Percentiles rank a stretch among this genome's conserved stretches.
phyloP scores from a whole-genome alignment of 2,329 filamentous ascomycete species.

The Cladosporium halotolerans region DNA sequence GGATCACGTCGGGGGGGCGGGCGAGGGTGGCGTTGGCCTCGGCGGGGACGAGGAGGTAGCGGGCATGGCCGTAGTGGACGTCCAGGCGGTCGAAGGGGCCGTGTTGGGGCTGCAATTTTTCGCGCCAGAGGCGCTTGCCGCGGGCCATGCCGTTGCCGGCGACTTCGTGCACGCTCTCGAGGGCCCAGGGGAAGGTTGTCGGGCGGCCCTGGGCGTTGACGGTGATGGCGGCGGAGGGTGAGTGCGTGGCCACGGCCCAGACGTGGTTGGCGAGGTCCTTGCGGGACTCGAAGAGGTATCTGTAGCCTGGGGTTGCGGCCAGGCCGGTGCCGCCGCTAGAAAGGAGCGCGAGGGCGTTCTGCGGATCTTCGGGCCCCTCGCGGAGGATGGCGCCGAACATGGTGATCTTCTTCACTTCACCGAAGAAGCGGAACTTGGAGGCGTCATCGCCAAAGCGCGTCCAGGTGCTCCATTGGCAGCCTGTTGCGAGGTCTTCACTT shows the following conservation, averaged over 20 bases:
- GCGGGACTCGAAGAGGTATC: neutral
- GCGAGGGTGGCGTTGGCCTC: neutral
- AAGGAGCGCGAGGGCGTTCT: neutral
- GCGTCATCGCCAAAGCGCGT: slow-evolving; percentile 12
- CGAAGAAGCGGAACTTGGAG: slow-evolving; percentile 13
- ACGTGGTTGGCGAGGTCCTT: slow-evolving; percentile 13
- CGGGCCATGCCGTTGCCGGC: slow-evolving; percentile 11
- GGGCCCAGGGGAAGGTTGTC: slow-evolving; percentile 1
- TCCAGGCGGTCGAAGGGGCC: slow-evolving; percentile 6
- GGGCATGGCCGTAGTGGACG: slow-evolving; percentile 13
- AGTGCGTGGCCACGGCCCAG: slow-evolving; percentile 13
- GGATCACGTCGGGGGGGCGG: too few species aligned
- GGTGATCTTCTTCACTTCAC: slow-evolving; percentile 9
- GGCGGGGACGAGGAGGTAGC: slow-evolving; percentile 8
- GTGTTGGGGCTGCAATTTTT: neutral
- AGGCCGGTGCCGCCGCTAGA: neutral
- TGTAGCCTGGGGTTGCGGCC: neutral
- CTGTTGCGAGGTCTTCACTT: slow-evolving; percentile 9
- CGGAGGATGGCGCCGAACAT: slow-evolving; percentile 10
- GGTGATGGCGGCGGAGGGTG: neutral
- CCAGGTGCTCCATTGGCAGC: slow-evolving; percentile 10
- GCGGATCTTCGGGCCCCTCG: neutral
- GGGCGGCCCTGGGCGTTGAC: neutral
- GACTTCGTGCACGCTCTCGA: slow-evolving; percentile 9
- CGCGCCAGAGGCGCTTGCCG: slow-evolving; percentile 12